These are phyloP conservation scores for Didymella keratinophila DNA, from an alignment of 2,329 filamentous ascomycete genomes.

Conservation along the genomic window DNA sequence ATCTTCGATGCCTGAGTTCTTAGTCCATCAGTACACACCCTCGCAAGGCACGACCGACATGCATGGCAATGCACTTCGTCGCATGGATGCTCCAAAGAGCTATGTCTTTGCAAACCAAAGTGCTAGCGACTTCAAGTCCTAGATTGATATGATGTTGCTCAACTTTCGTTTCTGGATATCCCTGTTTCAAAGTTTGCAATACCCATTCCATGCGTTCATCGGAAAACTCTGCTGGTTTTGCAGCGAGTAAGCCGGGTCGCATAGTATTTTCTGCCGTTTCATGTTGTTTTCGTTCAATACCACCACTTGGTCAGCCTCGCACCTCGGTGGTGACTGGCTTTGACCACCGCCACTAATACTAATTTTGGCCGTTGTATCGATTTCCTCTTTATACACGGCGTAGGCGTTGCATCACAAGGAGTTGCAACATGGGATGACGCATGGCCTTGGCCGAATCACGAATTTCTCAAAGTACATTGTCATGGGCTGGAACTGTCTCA, in stretches of 20 bases:
- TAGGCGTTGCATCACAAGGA: conserved; percentile 18
- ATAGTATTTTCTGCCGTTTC: background rate
- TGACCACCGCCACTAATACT: conserved; percentile 13
- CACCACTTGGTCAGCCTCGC: conserved; percentile 1
- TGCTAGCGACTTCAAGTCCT: conserved; percentile 52
- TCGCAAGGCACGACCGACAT: conserved; percentile 50
- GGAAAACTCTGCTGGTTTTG: background rate
- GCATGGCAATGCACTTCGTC: conserved; percentile 38
- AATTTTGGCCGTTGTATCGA: conserved; percentile 13
- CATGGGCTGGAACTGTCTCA: conserved; percentile 21
- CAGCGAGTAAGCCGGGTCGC: background rate
- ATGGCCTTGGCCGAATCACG: conserved; percentile 18
- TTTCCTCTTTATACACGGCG: conserved; percentile 11
- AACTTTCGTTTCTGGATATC: background rate
- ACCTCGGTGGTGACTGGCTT: conserved; percentile 1
- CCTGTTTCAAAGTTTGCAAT: conserved; percentile 5
- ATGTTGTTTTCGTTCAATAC: conserved; percentile 6
- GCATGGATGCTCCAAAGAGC: conserved; percentile 51
- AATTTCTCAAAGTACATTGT: conserved; percentile 21
- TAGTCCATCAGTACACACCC: conserved; percentile 58
- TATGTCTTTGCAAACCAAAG: conserved; percentile 59
- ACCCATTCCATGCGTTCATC: background rate
- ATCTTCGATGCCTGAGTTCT: conserved; percentile 48
- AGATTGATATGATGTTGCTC: background rate
- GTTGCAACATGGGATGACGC: conserved; percentile 13